These are phyloP conservation scores for Arthrobotrys megalospora DNA, from an alignment of 2,329 filamentous ascomycete species.

Conservation along the genomic window DNA sequence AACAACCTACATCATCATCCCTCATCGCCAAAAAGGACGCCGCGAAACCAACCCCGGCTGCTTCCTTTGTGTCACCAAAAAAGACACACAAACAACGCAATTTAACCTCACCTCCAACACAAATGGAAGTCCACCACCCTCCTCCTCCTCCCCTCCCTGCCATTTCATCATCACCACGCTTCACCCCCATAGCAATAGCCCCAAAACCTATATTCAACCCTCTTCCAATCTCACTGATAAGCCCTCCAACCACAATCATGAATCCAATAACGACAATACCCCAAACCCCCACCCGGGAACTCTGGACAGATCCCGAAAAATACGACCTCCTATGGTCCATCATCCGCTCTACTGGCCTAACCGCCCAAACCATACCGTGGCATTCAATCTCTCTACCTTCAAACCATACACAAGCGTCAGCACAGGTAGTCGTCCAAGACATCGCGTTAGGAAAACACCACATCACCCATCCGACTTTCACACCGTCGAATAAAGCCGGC, in stretches of 20 bases:
- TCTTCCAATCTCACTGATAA: not conserved
- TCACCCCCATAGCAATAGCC: constrained; percentile 44
- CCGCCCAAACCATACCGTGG: constrained; percentile 33
- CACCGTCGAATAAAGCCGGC: constrained; percentile 35
- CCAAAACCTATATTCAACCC: constrained; percentile 11
- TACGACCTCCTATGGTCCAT: constrained; percentile 54
- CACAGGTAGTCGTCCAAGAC: constrained; percentile 42
- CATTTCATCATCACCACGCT: not conserved
- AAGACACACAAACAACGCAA: constrained; percentile 36
- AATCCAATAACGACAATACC: constrained; percentile 1
- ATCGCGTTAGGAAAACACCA: constrained; percentile 53
- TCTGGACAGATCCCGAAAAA: constrained; percentile 51
- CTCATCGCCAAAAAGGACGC: not conserved
- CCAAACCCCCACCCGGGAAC: constrained; percentile 23
- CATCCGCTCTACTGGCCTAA: constrained; percentile 37
- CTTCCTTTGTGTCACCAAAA: constrained; percentile 37
- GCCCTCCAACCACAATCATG: not conserved
- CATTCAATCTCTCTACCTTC: constrained; percentile 2
- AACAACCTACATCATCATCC: not conserved
- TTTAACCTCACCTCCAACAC: constrained; percentile 1
- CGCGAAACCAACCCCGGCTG: not conserved
- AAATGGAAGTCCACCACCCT: constrained; percentile 14
- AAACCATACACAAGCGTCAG: constrained; percentile 27
- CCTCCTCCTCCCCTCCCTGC: not conserved
- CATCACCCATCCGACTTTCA: constrained; percentile 56